phyloP scores from a whole-genome alignment of 1,139 yeast species.

The Suhomyces guaymorum region DNA sequence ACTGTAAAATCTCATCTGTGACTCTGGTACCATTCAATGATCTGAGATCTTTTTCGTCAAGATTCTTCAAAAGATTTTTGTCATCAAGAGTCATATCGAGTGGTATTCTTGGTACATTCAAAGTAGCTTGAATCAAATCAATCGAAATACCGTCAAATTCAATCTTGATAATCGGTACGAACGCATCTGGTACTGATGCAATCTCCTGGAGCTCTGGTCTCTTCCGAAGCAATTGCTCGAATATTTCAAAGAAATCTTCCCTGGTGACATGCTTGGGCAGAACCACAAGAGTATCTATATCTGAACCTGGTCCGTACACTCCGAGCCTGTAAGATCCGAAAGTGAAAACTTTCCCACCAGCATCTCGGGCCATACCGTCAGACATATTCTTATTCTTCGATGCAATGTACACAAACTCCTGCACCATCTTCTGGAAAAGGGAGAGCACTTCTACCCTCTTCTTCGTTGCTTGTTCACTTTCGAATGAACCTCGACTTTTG shows the following conservation, averaged over 20 bases:
- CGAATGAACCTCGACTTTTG: constrained; percentile 85
- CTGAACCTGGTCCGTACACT: constrained; percentile 97
- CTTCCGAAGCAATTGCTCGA: constrained; percentile 62
- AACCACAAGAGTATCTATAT: constrained; percentile 92
- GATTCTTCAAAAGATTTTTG: constrained; percentile 76
- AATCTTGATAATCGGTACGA: constrained; percentile 89
- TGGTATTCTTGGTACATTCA: constrained; percentile 84
- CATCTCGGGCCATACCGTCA: constrained; percentile 95
- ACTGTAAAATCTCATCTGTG: constrained; percentile 84
- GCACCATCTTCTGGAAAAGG: constrained; percentile 66
- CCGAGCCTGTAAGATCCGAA: constrained; percentile 94
- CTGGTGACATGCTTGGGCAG: constrained; percentile 95
- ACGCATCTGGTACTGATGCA: constrained; percentile 93
- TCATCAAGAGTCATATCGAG: constrained; percentile 71
- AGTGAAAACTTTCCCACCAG: constrained; percentile 95
- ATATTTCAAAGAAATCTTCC: constrained; percentile 82
- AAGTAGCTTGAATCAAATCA: constrained; percentile 81
- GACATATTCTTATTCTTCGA: constrained; percentile 85
- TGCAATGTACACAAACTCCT: constrained; percentile 81
- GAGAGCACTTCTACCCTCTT: constrained; percentile 75
- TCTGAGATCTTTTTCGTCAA: constrained; percentile 88
- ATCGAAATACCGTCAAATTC: constrained; percentile 87
- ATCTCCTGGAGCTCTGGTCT: constrained; percentile 87
- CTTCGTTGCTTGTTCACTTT: constrained; percentile 75
- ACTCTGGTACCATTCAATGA: constrained; percentile 95